Evolutionary conservation across 1,284 basidiomycete species (phyloP), one percentile per base, ranked within the genome.

Genomic region (Fistulinella cinereoalba): DNA sequence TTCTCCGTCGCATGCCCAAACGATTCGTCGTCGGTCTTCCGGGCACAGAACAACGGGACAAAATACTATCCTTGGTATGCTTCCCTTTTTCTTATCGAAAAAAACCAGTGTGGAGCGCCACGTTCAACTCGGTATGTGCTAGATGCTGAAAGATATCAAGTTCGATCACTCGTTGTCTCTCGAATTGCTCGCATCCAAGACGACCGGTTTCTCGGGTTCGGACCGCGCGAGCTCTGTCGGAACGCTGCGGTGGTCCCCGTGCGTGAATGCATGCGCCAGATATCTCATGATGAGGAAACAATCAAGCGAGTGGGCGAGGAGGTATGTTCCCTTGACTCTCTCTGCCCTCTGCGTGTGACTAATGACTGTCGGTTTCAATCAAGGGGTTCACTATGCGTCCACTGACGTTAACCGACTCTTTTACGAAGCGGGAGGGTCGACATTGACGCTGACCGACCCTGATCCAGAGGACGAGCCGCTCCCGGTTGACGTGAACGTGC

Each of bases 1-100:
- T 98, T 60, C 77, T 98, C 5, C 82, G 96, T 23, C 85, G 96
- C 28, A 93, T 99, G 92, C 97, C 97, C 0, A 98, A 97, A 69
- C 87, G 95, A n/a, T 99, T 97, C 65, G 80, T 91, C 1, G 83
- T 99, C 49, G 76, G 82, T 8, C 74, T 98, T 21, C 97, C 97
- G 1, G 85, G 89, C 55, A 64, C 73, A 5, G 78, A 85, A 13
- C 95, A 98, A 62, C 80, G 97, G 25, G 72, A 83, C 46, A 94
- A 91, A 68, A 99, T 99, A 52, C 77, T 99, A n/a, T 71, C 71
- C 1, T 73, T 99, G 50, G 93, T 96, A 67, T 54, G 75, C 56
- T 29, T 24, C 54, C 75, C 56, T 31, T 24, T 32, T n/a, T n/a
- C 12, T 23, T 15, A 28, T 43, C 32, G 16, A 36, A 23, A 21